Base-by-base conservation (phyloP, 2,329 filamentous ascomycete genomes). In the Colletotrichum sp. region DNA sequence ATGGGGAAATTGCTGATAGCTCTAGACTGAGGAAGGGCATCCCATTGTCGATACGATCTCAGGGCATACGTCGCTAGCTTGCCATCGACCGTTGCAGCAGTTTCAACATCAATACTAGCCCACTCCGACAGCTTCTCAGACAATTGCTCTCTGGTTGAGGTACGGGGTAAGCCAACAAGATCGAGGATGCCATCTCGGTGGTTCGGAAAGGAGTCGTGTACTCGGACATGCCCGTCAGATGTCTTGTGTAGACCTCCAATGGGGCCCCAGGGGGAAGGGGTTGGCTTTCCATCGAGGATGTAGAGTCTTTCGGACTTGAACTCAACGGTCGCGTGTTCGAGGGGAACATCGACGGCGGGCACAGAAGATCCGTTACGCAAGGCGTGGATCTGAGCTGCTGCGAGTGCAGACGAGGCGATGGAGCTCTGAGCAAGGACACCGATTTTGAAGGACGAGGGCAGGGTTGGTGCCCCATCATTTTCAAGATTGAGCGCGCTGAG, bases 291-390 rank as follows among this genome's bases (percentile, higher is more conserved):
- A 28, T 87, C 80, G 5, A 92, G 79, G 0, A 80, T 81, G 71
- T 89, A 89, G 2, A 91, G 80, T 2, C 86, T 81, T 76, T 91
- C 89, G 0, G 89, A 91, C 27, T 87, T 86, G 81, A 90, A 92
- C 76, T 92, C 90, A 5, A 87, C 79, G 8, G 83, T 80, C 1
- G 90, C 89, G 76, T 90, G 88, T 27, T 85, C 81, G 0, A 85
- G 81, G 2, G 85, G 82, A 1, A 91, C 87, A 2, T 78, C 84
- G 3, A 90, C 85, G 0, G 30, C 76, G 0, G 87, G 85, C 0
- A 87, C 72, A 0, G 75, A 1, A n/a, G 32, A 78, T 8, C 69
- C 8, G 10, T 83, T 82, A 4, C 85, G 83, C 2, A 80, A 48
- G 2, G 87, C 82, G 74, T 87, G 82, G 15, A 90, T 79, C 10